Evolutionary conservation across 1,284 basidiomycete species (phyloP).

Genomic region (Phaffia rhodozyma): DNA sequence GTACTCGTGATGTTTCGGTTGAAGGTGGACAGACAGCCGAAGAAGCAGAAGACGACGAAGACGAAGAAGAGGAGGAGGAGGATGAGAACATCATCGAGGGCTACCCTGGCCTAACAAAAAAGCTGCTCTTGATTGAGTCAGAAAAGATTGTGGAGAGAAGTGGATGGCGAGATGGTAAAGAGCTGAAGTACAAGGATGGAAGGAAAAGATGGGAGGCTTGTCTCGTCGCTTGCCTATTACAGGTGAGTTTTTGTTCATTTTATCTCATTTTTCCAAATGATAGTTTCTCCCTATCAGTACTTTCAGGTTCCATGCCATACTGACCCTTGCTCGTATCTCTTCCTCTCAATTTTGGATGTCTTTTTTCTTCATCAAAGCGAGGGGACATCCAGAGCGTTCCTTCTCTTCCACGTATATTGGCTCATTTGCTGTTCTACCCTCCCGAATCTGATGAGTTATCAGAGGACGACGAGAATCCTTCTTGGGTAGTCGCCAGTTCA

Average conservation of each 20-base stretch:
- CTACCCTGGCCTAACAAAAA: conserved; percentile 13
- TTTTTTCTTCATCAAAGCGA: conserved; percentile 42
- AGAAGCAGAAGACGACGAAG: conserved; percentile 28
- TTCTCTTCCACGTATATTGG: conserved; percentile 57
- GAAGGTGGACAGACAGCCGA: conserved; percentile 23
- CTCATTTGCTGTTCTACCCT: conserved; percentile 52
- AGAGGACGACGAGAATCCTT: conserved; percentile 21
- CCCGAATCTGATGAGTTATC: conserved; percentile 32
- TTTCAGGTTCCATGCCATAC: neutral
- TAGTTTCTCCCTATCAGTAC: too few relatives aligned
- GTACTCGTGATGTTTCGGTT: neutral
- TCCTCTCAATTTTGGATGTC: neutral
- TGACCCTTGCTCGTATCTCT: conserved; percentile 12
- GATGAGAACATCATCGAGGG: conserved; percentile 24
- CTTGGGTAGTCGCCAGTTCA: conserved; percentile 24
- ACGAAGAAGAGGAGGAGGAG: conserved; percentile 34
- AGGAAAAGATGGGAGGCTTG: conserved; percentile 59
- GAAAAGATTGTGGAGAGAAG: conserved; percentile 29
- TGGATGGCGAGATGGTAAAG: conserved; percentile 26
- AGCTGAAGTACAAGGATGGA: conserved; percentile 28
- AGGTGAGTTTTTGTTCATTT: conserved; percentile 44
- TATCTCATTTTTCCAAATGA: neutral
- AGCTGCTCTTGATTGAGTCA: conserved; percentile 6
- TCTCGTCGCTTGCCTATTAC: conserved; percentile 75
- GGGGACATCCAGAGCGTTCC: conserved; percentile 59